Conservation (phyloP, 495 filamentous ascomycete genomes). For the Pyronema omphalodes region DNA sequence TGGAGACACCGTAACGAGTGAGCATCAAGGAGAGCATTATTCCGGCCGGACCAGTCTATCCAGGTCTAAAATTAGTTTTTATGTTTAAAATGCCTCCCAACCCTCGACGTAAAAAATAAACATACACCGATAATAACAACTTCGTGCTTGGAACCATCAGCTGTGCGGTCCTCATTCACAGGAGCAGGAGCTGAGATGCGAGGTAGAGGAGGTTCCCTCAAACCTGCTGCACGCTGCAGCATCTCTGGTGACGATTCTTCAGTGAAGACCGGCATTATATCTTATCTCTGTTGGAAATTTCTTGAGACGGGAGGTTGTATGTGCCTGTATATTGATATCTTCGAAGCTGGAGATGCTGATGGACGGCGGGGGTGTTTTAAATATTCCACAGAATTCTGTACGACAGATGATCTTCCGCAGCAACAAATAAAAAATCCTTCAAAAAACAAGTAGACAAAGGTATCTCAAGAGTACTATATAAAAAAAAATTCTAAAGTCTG, state of each 20-base stretch:
- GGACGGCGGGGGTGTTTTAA: too few species aligned
- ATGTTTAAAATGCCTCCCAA: too few species aligned
- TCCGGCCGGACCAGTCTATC: slow-evolving; percentile 30
- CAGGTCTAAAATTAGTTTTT: neutral
- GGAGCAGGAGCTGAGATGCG: slow-evolving; percentile 27
- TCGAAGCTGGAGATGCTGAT: too few species aligned
- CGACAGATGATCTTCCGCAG: too few species aligned
- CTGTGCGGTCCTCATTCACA: slow-evolving; percentile 7
- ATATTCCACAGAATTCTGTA: too few species aligned
- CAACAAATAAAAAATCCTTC: too few species aligned
- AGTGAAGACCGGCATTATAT: slow-evolving; percentile 31
- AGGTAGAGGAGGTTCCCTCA: slow-evolving; percentile 29
- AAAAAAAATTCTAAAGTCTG: too few species aligned
- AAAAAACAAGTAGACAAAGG: too few species aligned
- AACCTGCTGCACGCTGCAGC: slow-evolving; percentile 24
- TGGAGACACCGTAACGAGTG: slow-evolving; percentile 29
- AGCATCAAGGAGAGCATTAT: slow-evolving; percentile 31
- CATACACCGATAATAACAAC: slow-evolving; percentile 28
- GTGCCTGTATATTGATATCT: too few species aligned
- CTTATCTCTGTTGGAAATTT: neutral
- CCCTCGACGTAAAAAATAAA: neutral
- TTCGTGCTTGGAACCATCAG: slow-evolving; percentile 26
- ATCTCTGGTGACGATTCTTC: slow-evolving; percentile 23
- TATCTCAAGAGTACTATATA: too few species aligned
- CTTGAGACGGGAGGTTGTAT: neutral